These are phyloP conservation scores for Candida maris DNA, from an alignment of 805 yeast species.

Conservation along the genomic window DNA sequence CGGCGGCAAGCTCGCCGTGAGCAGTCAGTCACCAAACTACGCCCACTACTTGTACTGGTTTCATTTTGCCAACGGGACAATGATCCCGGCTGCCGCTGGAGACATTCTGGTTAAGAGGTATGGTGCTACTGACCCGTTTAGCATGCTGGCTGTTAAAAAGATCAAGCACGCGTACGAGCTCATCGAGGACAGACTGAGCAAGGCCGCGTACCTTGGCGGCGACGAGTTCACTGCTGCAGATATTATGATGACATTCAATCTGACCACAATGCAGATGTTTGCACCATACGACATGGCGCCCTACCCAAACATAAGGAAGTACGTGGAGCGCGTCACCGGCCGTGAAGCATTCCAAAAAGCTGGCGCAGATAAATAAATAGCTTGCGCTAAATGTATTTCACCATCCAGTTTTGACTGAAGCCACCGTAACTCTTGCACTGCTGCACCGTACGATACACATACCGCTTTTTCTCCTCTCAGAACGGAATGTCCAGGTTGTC, in stretches of 20 bases:
- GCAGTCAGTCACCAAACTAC: background rate
- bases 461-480: too few species aligned
- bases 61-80: slow-evolving; percentile 1
- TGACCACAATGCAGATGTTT: slow-evolving; percentile 1
- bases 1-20: slow-evolving; percentile 1
- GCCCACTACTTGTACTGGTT: slow-evolving; percentile 1
- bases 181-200: background rate
- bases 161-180: background rate
- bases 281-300: background rate
- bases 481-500: too few species aligned
- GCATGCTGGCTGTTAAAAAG: background rate
- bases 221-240: slow-evolving; percentile 1
- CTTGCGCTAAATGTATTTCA: too few species aligned
- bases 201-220: background rate
- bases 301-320: slow-evolving; percentile 1
- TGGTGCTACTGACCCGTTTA: background rate
- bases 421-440: too few species aligned
- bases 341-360: slow-evolving; percentile 1
- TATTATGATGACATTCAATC: slow-evolving; percentile 1
- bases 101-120: background rate
- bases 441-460: too few species aligned
- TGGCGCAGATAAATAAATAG: background rate
- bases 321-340: background rate
- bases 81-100: slow-evolving; percentile 1
- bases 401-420: too few species aligned